Evolutionary conservation across 83 land plant genomes (phyloP).

Genomic region (Thuja plicata): DNA sequence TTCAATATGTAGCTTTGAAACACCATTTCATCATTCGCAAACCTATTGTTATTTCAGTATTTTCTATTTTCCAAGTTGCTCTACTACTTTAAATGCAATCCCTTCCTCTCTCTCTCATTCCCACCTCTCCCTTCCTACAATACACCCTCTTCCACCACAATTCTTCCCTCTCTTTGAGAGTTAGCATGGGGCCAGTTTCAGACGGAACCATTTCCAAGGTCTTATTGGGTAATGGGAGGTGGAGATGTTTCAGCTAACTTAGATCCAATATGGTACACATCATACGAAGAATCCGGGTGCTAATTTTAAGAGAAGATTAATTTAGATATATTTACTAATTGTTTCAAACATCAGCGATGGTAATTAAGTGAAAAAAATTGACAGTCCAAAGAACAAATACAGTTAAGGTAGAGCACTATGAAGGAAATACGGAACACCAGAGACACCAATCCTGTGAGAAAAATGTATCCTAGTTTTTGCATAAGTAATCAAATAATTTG

Average conservation of each 20-base stretch:
- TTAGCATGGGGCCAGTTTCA: background rate
- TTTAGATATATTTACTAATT: background rate
- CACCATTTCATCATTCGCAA: background rate
- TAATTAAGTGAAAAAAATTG: background rate
- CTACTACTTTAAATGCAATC: no score
- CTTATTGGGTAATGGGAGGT: background rate
- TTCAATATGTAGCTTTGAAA: background rate
- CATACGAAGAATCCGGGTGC: background rate
- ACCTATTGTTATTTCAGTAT: background rate
- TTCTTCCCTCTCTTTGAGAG: no score
- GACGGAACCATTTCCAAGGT: background rate
- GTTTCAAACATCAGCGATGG: no score
- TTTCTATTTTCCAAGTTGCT: no score
- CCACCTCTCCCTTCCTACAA: no score
- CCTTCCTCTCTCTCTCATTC: no score
- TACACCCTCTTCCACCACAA: no score
- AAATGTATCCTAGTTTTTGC: no score
- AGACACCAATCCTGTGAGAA: no score
- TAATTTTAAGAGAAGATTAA: background rate
- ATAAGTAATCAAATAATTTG: no score
- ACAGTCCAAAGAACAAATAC: background rate
- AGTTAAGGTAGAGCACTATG: background rate
- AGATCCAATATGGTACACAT: background rate
- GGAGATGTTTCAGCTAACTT: background rate
- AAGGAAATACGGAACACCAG: background rate